These are phyloP conservation scores for Debaryomyces coudertii DNA, from an alignment of 1,139 yeast genomes.

Conservation along the genomic window DNA sequence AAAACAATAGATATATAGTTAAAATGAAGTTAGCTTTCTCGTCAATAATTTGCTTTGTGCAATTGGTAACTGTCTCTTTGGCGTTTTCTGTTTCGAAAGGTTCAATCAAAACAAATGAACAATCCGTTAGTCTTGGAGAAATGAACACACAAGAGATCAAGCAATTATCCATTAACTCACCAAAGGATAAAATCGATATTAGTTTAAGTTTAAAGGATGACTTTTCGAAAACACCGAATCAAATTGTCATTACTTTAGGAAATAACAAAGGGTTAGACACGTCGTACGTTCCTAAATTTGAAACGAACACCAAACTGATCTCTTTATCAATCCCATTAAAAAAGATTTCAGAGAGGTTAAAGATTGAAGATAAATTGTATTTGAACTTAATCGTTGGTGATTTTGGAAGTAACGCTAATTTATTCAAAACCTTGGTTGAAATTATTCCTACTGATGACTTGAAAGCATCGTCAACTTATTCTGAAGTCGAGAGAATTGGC, in stretches of 20 bases:
- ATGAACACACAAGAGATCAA: constrained; percentile 40
- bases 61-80: constrained; percentile 11
- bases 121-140: constrained; percentile 37
- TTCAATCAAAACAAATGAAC: constrained; percentile 29
- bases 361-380: constrained; percentile 34
- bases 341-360: constrained; percentile 43
- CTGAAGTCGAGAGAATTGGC: constrained; percentile 40
- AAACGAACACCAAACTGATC: constrained; percentile 22
- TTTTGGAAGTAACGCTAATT: constrained; percentile 23
- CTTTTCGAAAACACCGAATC: constrained; percentile 27
- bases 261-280: constrained; percentile 28
- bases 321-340: constrained; percentile 32
- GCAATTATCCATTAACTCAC: constrained; percentile 32
- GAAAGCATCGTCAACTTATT: constrained; percentile 27
- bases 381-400: constrained; percentile 41
- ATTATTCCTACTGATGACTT: constrained; percentile 37
- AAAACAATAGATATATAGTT: not conserved
- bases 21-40: constrained; percentile 3
- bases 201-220: constrained; percentile 31
- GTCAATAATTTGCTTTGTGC: constrained; percentile 5
- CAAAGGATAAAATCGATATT: constrained; percentile 37
- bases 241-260: constrained; percentile 31
- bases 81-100: constrained; percentile 37
- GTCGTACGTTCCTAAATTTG: constrained; percentile 31
- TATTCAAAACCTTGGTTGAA: constrained; percentile 35